Percentiles rank a stretch among this genome's conserved stretches.
Conservation (phyloP, 345 rosid genomes). For the Pelargonium nanum region DNA sequence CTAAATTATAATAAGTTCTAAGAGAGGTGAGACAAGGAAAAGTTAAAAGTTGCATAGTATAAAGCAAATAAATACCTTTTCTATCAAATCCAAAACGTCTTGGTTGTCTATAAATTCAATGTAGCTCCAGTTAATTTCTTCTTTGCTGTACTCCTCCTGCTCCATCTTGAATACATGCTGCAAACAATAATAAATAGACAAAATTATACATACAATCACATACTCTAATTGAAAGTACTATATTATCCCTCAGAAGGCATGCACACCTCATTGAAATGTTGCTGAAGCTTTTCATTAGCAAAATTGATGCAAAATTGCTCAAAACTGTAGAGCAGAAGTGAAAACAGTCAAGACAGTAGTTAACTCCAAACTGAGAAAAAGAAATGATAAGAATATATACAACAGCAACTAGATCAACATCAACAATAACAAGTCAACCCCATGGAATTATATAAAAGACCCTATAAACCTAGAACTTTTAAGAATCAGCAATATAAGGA, state of each 20-base stretch:
- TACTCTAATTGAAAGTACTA: slow-evolving; percentile 4
- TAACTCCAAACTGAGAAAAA: too few species aligned
- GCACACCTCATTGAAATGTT: slow-evolving; percentile 94
- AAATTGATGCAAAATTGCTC: slow-evolving; percentile 99
- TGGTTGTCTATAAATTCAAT: slow-evolving; percentile 97
- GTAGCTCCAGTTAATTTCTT: slow-evolving; percentile 97
- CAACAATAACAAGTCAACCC: background rate
- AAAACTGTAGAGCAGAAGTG: slow-evolving; percentile 42
- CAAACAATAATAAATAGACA: slow-evolving; percentile 18
- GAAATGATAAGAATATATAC: background rate
- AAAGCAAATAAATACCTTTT: slow-evolving; percentile 52
- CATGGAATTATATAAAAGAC: background rate
- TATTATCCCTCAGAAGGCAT: slow-evolving; percentile 6
- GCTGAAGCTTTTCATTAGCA: slow-evolving; percentile 99
- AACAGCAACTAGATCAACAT: background rate
- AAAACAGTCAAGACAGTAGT: background rate
- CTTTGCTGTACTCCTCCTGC: slow-evolving; percentile 92
- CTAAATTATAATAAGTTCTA: background rate
- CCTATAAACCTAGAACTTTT: background rate
- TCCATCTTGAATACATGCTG: slow-evolving; percentile 99
- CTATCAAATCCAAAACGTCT: slow-evolving; percentile 93
- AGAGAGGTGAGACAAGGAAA: background rate
- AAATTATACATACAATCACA: background rate
- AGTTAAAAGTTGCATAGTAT: background rate
- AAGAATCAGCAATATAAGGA: background rate